phyloP scores from a whole-genome alignment of 495 filamentous ascomycete species.

The Tuber brumale region DNA sequence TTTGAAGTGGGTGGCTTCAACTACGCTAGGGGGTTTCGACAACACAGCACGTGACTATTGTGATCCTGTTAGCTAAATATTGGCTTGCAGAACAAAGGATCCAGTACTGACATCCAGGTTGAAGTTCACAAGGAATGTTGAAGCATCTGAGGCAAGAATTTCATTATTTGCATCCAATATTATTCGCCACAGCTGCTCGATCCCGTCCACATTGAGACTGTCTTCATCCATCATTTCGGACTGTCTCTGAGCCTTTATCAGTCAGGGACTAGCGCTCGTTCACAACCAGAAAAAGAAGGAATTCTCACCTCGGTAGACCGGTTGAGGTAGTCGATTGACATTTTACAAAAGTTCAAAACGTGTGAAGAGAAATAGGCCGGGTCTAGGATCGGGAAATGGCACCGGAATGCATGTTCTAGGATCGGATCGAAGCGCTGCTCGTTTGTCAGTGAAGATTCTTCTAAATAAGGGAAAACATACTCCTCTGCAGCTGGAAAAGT shows the following conservation, averaged over 20 bases:
- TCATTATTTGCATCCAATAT: slow-evolving; percentile 63
- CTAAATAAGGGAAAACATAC: slow-evolving; percentile 14
- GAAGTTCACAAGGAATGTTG: slow-evolving; percentile 62
- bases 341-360: slow-evolving; percentile 38
- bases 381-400: slow-evolving; percentile 36
- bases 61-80: slow-evolving; percentile 26
- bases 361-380: slow-evolving; percentile 35
- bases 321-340: slow-evolving; percentile 40
- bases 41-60: slow-evolving; percentile 33
- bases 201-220: slow-evolving; percentile 53
- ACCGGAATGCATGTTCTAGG: slow-evolving; percentile 34
- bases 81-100: slow-evolving; percentile 46
- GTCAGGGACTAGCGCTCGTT: neutral
- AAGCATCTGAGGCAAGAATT: slow-evolving; percentile 63
- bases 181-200: slow-evolving; percentile 78
- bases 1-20: slow-evolving; percentile 66
- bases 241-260: slow-evolving; percentile 8
- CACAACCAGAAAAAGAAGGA: slow-evolving; percentile 5
- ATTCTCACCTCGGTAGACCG: slow-evolving; percentile 29
- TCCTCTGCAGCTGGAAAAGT: slow-evolving; percentile 26
- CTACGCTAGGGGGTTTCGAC: slow-evolving; percentile 41
- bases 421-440: slow-evolving; percentile 32
- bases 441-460: slow-evolving; percentile 14
- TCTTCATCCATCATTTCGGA: slow-evolving; percentile 41
- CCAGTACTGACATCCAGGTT: slow-evolving; percentile 54